phyloP scores from a whole-genome alignment of 129 eudicot species.

The Erigeron canadensis region DNA sequence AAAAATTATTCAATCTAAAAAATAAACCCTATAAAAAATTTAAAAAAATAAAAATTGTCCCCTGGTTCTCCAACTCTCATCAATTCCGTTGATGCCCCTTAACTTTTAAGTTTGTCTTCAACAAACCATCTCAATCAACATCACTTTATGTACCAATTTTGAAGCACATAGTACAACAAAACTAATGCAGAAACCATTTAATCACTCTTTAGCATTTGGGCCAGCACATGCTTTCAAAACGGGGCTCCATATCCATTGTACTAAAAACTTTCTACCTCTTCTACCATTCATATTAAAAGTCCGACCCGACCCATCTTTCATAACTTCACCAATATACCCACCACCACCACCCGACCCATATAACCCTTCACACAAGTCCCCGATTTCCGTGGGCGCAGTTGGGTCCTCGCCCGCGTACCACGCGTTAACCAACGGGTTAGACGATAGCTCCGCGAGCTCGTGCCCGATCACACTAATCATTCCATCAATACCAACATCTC shows the following conservation, averaged over 20 bases:
- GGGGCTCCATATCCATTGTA: conserved; percentile 88
- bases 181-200: not conserved
- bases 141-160: not conserved
- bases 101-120: not conserved
- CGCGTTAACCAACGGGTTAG: conserved; percentile 68
- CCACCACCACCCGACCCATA: conserved; percentile 89
- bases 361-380: conserved; percentile 73
- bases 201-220: conserved; percentile 69
- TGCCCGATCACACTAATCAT: conserved; percentile 74
- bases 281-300: conserved; percentile 60
- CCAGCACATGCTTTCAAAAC: conserved; percentile 70
- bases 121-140: not conserved
- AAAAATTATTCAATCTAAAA: conserved; percentile 7
- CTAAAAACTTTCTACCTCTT: conserved; percentile 61
- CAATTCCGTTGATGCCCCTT: not conserved
- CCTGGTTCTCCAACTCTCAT: conserved; percentile 6
- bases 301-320: conserved; percentile 58
- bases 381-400: conserved; percentile 72
- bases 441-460: conserved; percentile 67
- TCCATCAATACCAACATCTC: conserved; percentile 62
- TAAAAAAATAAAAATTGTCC: not conserved
- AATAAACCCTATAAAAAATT: conserved; percentile 14
- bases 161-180: not conserved
- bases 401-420: conserved; percentile 86
- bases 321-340: conserved; percentile 74